phyloP scores from a whole-genome alignment of 2,329 filamentous ascomycete genomes.

The Parastagonospora nodorum region DNA sequence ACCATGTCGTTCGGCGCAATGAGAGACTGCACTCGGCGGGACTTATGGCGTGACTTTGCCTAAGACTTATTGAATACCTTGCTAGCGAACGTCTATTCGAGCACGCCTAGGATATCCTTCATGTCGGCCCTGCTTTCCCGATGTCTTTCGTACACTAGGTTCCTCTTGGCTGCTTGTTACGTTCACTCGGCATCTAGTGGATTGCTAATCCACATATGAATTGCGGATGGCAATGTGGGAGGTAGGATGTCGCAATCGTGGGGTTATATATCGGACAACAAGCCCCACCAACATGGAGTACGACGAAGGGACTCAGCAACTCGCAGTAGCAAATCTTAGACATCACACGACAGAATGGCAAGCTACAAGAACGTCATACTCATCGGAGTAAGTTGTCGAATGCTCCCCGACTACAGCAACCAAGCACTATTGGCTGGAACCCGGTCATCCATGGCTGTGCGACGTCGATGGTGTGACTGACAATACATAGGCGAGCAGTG shows the following conservation, averaged over 20 bases:
- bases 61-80: no score
- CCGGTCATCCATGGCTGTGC: not conserved
- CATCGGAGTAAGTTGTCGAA: constrained; percentile 44
- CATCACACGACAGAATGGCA: constrained; percentile 4
- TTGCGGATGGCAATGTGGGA: no score
- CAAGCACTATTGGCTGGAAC: no score
- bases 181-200: no score
- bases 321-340: not conserved
- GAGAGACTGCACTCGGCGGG: not conserved
- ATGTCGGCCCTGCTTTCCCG: no score
- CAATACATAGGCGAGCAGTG: constrained; percentile 42
- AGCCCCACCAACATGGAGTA: not conserved
- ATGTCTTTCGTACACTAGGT: no score
- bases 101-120: no score
- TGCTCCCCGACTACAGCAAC: constrained; percentile 5
- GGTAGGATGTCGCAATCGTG: no score
- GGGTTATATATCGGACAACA: not conserved
- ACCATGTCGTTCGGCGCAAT: not conserved
- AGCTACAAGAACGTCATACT: constrained; percentile 51
- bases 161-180: no score
- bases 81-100: no score
- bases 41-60: no score
- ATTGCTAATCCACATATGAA: no score
- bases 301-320: not conserved
- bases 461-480: constrained; percentile 11